Evolutionary conservation across 169 alveolate genomes (phyloP).

Genomic region (Fabrea salina): DNA sequence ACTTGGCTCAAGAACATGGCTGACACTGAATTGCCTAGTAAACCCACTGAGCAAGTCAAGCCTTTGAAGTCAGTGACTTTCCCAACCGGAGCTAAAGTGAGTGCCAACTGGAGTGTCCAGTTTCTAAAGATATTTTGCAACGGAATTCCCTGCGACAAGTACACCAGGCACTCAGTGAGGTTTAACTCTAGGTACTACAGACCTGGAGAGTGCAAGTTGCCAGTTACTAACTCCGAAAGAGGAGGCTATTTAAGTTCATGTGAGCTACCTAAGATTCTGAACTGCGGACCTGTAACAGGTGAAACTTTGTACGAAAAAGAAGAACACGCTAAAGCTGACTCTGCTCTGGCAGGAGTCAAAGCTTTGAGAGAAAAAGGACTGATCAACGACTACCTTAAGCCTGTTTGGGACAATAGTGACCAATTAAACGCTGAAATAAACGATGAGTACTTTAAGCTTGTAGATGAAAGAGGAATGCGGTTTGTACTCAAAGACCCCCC

Average conservation of each 20-base stretch:
- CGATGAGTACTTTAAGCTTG: neutral
- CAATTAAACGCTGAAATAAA: neutral
- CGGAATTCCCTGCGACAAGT: neutral
- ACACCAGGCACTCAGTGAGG: neutral
- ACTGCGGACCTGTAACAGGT: neutral
- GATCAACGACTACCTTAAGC: neutral
- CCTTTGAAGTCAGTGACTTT: neutral
- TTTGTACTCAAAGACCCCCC: neutral
- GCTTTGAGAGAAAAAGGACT: neutral
- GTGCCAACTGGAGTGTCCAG: neutral
- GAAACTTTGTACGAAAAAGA: neutral
- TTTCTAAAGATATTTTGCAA: neutral
- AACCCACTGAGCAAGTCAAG: no score
- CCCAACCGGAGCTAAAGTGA: slow-evolving; percentile 6
- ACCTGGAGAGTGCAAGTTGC: neutral
- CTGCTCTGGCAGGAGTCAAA: neutral
- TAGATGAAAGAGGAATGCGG: neutral
- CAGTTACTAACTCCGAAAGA: neutral
- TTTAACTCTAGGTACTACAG: neutral
- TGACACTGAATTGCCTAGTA: neutral
- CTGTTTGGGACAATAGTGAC: neutral
- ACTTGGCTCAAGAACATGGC: neutral
- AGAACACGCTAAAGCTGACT: neutral
- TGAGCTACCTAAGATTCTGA: slow-evolving; percentile 2
- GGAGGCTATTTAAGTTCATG: neutral